phyloP scores from a whole-genome alignment of 2,329 filamentous ascomycete genomes.

The Fusarium setosum region DNA sequence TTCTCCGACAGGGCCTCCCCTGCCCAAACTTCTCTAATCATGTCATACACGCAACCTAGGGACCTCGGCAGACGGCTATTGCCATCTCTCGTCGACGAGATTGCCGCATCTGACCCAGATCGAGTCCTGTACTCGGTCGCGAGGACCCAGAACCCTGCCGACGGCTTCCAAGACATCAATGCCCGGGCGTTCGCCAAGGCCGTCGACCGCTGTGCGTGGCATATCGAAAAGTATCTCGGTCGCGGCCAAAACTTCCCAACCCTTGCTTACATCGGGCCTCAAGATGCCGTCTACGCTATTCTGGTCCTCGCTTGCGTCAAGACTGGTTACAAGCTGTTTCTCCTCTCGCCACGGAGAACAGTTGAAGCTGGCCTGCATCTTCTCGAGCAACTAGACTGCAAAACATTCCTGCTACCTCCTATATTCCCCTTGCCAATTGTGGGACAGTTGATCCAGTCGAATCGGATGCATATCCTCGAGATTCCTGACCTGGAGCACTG shows the following conservation, averaged over 20 bases:
- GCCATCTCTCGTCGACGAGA: constrained; percentile 36
- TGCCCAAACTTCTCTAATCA: not conserved
- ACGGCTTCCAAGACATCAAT: constrained; percentile 46
- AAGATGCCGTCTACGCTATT: constrained; percentile 53
- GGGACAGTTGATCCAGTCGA: constrained; percentile 26
- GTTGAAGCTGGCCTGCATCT: constrained; percentile 44
- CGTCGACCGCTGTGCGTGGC: constrained; percentile 46
- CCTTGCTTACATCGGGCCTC: constrained; percentile 48
- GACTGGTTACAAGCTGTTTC: constrained; percentile 53
- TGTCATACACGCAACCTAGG: not conserved
- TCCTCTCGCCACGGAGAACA: constrained; percentile 48
- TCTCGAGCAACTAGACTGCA: constrained; percentile 42
- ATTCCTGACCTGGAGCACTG: constrained; percentile 36
- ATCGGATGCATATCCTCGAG: constrained; percentile 34
- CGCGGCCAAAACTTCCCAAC: constrained; percentile 46
- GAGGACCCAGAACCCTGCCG: constrained; percentile 36
- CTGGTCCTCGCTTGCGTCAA: constrained; percentile 54
- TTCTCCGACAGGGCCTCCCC: not conserved
- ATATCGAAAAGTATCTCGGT: constrained; percentile 46
- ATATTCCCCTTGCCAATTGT: constrained; percentile 36
- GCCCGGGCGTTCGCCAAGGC: constrained; percentile 43
- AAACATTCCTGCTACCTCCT: constrained; percentile 35
- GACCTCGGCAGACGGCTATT: constrained; percentile 28
- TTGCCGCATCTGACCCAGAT: constrained; percentile 34
- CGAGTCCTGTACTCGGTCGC: constrained; percentile 54